Evolutionary conservation across 176 grass and related monocot species (phyloP).

Genomic region (Aegilops speltoides): DNA sequence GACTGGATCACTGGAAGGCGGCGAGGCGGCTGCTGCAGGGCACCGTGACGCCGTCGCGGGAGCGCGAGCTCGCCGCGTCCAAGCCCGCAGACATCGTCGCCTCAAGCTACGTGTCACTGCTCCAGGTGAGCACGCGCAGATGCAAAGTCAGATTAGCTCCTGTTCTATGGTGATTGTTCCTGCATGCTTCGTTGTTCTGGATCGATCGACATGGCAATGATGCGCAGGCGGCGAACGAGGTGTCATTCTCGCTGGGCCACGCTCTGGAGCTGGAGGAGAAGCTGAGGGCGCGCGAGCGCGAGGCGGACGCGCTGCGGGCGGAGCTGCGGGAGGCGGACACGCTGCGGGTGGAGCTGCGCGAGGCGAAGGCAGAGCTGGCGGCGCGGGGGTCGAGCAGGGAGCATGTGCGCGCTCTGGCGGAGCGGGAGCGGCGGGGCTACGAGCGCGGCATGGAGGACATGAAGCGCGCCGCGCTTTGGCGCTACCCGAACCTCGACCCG

Average conservation of each 20-base stretch:
- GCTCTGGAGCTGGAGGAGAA: conserved; percentile 16
- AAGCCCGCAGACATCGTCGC: background rate
- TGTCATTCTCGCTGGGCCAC: background rate
- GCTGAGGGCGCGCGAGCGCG: background rate
- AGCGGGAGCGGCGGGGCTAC: background rate
- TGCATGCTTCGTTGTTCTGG: background rate
- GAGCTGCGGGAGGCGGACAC: background rate
- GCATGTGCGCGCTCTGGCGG: too few species aligned
- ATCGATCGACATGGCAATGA: background rate
- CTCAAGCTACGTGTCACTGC: background rate
- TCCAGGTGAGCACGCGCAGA: background rate
- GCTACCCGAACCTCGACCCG: background rate
- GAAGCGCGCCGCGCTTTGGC: conserved; percentile 13
- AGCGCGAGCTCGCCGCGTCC: background rate
- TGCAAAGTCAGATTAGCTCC: background rate
- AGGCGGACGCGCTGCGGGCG: background rate
- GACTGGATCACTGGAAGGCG: background rate
- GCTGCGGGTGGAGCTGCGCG: background rate
- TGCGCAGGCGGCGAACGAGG: conserved; percentile 23
- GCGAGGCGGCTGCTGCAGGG: conserved; percentile 12
- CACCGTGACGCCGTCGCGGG: conserved; percentile 15
- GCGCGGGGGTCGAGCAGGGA: too few species aligned
- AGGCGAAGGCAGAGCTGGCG: background rate
- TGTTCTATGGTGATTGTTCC: too few species aligned
- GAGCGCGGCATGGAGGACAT: conserved; percentile 15